Base-by-base conservation (phyloP, 2,329 filamentous ascomycete genomes). In the Cladobotryum protrusum region DNA sequence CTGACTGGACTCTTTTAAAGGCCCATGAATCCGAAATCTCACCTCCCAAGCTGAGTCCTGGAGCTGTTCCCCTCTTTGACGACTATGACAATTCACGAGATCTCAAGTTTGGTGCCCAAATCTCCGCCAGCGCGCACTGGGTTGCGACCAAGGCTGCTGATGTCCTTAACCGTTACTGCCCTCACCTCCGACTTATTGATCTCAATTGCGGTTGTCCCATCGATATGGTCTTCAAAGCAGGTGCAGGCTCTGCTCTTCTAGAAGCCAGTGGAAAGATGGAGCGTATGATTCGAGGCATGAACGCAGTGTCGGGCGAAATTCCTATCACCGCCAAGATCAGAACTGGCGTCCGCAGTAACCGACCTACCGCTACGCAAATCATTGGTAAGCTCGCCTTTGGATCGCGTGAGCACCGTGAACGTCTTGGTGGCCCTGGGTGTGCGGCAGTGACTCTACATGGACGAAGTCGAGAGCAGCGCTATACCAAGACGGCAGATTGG, bases 181-280 rank as follows among this genome's bases (percentile, higher is more conserved):
- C 93, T 3, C 82, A 89, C 60, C 78, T 99, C 17, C 87, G 93
- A 34, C 82, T 96, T 36, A 87, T 99, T 56, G 93, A 99, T 63
- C 75, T 99, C 58, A 99, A 99, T 73, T 97, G 92, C 61, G 93
- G 93, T 41, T 99, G 93, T 63, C 93, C 93, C 4, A 96, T 99
- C 63, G 93, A 99, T 64, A 81, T 96, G 59, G 85, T 99, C 46
- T 97, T 83, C 74, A 84, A 90, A 59, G 79, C 86, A 42, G 93
- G 93, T 45, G 89, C 88, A 37, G 93, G 93, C 4, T 96, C 92
- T 17, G 92, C 89, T 2, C 80, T 99, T 14, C 82, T 99, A n/a
- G 93, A 99, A 61, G 78, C 85, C 48, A 87, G 82, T 29, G 83
- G 83, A 51, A 97, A 96, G 70, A 73, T 99, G 45, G 91, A 96